Base-by-base conservation (phyloP, 768 basidiomycete species). In the Termitomyces sp. region DNA sequence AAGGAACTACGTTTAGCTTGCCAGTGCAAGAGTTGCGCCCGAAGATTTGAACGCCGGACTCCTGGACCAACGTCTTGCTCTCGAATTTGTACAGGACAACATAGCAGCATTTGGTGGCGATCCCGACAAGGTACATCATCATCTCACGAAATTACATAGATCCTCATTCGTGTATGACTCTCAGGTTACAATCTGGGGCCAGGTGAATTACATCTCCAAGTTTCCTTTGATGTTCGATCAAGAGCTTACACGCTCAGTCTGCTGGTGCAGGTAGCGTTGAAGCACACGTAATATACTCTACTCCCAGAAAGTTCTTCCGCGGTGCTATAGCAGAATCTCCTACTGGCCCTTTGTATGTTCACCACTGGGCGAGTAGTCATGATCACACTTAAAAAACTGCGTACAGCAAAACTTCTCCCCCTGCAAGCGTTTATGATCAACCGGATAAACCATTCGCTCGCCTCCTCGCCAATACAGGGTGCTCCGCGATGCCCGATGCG, bases 71-170 rank as follows among this genome's bases (percentile, higher is more conserved):
- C 72, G 77, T 1, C 72, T 76, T 35, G 85, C 86, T 0, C 69
- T 91, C 0, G 63, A 72, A 16, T 90, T 87, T 69, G 71, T 89
- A 0, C 80, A 87, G 61, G 73, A 84, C n/a, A 86, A 90, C 63
- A 83, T 89, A 18, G 78, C 73, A 3, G 77, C 77, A 3, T 89
- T 89, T 64, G 86, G 86, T 13, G 87, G 87, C 1, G 82, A 87
- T 69, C 80, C 81, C 14, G 62, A 70, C 13, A 87, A 85, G 71
- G 84, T 77, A 65, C 41, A 20, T 38, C 26, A 6, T 13, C 8
- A 20, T 2, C n/a, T 48, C 16, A 18, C 5, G 1, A 10, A 18
- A 4, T 12, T 2, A 23, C 9, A 43, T 23, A 8, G 12, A 5
- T 26, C 8, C 20, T 23, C 26, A 48, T 9, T 28, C 16, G 18